A percentile compares a stretch with the other conserved stretches of the same genome.
phyloP scores from a whole-genome alignment of 1,139 yeast genomes.

The Blastobotrys malaysiensis region DNA sequence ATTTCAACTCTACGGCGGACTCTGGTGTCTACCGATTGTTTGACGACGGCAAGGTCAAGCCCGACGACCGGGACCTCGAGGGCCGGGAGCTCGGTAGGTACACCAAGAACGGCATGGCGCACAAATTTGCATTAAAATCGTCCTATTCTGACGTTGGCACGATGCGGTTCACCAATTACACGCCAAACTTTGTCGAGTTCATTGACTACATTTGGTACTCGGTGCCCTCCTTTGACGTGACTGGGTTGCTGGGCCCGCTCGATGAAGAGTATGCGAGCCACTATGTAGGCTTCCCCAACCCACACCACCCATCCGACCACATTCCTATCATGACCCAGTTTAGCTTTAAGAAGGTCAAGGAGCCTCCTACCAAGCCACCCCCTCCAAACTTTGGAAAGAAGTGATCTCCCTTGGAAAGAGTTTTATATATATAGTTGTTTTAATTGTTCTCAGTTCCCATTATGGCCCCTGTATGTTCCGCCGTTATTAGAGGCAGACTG shows the following conservation, averaged over 20 bases:
- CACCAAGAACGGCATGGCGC: conserved; percentile 85
- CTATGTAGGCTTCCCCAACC: conserved; percentile 89
- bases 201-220: conserved; percentile 97
- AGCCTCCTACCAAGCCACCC: conserved; percentile 23
- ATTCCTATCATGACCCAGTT: conserved; percentile 76
- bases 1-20: conserved; percentile 80
- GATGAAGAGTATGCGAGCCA: conserved; percentile 71
- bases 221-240: conserved; percentile 68
- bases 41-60: conserved; percentile 62
- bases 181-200: conserved; percentile 88
- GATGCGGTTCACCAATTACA: conserved; percentile 87
- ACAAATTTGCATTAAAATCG: conserved; percentile 73
- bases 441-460: conserved; percentile 2
- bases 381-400: conserved; percentile 23
- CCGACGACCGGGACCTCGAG: conserved; percentile 70
- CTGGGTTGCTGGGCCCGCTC: conserved; percentile 79
- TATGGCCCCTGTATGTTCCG: too few relatives aligned
- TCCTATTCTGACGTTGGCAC: conserved; percentile 84
- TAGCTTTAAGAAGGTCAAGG: conserved; percentile 54
- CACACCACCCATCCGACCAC: conserved; percentile 92
- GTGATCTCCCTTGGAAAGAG: too few relatives aligned
- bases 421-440: not conserved
- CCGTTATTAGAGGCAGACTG: too few relatives aligned
- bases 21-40: conserved; percentile 92
- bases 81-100: conserved; percentile 89